Conservation (phyloP, 2,329 filamentous ascomycete genomes). For the Clonostachys byssicola region DNA sequence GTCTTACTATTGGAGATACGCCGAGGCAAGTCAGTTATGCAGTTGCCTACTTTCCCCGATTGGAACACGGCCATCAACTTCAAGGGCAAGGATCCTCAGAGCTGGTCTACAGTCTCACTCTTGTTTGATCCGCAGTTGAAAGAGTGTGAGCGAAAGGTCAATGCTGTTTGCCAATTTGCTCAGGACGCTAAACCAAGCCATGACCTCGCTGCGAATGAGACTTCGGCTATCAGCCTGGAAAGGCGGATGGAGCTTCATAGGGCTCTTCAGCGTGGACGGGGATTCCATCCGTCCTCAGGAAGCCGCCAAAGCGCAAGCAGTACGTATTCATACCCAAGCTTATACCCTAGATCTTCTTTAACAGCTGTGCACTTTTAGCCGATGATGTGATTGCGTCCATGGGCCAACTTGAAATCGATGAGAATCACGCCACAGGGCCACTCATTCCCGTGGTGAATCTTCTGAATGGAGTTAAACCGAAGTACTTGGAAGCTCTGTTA, state of each 20-base stretch:
- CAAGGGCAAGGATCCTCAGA: neutral
- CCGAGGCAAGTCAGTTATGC: neutral
- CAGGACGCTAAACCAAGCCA: neutral
- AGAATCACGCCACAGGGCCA: too few relatives aligned
- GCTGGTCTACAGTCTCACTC: neutral
- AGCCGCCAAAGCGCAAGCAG: too few relatives aligned
- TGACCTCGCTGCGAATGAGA: neutral
- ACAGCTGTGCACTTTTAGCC: too few relatives aligned
- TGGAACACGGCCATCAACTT: neutral
- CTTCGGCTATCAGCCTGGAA: too few relatives aligned
- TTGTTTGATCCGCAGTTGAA: neutral
- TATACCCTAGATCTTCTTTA: too few relatives aligned
- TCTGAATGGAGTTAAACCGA: too few relatives aligned
- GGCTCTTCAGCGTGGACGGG: neutral
- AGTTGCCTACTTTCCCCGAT: neutral
- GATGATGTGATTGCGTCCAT: too few relatives aligned
- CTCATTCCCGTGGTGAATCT: too few relatives aligned
- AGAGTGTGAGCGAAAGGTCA: neutral
- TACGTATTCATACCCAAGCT: too few relatives aligned
- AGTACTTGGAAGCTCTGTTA: neutral
- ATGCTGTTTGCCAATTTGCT: neutral
- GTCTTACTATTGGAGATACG: too few relatives aligned
- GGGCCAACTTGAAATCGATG: too few relatives aligned
- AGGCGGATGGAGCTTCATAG: neutral
- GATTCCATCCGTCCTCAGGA: neutral